A percentile compares a stretch with the other conserved stretches of the same genome.
Conservation (phyloP, 805 yeast genomes). For the Jamesozyma jinghongensis region DNA sequence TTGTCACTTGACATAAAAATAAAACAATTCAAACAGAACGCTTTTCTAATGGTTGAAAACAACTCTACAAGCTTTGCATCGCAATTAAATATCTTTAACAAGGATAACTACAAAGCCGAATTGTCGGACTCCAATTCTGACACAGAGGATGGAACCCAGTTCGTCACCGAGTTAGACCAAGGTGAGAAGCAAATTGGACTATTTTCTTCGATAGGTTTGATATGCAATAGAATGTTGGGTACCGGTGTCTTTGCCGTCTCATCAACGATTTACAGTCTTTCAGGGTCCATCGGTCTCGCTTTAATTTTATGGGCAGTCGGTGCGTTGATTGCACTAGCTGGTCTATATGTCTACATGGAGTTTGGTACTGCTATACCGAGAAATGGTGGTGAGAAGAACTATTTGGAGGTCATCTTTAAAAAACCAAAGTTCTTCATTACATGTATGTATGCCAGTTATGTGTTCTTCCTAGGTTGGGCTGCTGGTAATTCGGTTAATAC, state of each 20-base stretch:
- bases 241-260: constrained; percentile 72
- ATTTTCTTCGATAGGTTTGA: constrained; percentile 52
- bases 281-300: constrained; percentile 68
- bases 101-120: constrained; percentile 17
- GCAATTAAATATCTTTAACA: constrained; percentile 26
- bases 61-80: constrained; percentile 11
- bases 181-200: constrained; percentile 40
- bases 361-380: constrained; percentile 70
- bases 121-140: constrained; percentile 11
- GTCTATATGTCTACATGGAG: constrained; percentile 66
- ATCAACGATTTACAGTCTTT: constrained; percentile 39
- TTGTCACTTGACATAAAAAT: too few relatives aligned
- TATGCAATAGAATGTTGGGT: constrained; percentile 63
- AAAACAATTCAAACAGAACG: not conserved
- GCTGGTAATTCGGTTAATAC: constrained; percentile 75
- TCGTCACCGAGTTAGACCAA: constrained; percentile 31
- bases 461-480: constrained; percentile 78
- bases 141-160: constrained; percentile 23
- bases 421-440: constrained; percentile 63
- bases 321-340: constrained; percentile 54
- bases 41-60: not conserved
- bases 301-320: constrained; percentile 70
- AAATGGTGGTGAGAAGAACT: constrained; percentile 83
- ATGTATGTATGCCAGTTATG: constrained; percentile 57
- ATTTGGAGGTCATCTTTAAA: constrained; percentile 59